Evolutionary conservation across 352 stramenopile species (phyloP).

Genomic region (Blastocystis sp.): DNA sequence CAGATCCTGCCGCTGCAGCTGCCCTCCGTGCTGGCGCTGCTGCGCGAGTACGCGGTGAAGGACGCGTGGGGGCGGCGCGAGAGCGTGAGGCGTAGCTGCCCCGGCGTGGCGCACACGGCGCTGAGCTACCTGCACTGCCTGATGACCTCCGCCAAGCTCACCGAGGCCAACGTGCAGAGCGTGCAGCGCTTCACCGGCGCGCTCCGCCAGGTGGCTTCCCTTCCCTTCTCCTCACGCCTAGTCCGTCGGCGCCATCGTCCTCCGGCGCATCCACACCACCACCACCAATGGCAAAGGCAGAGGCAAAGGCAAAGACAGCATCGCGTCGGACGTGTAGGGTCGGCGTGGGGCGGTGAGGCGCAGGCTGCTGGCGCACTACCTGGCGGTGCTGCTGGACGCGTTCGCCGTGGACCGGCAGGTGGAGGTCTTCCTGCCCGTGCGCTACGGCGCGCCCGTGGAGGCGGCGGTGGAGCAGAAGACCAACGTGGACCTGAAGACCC

Average conservation of each 20-base stretch:
- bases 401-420: constrained; percentile 46
- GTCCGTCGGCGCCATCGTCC: constrained; percentile 14
- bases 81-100: not conserved
- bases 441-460: not conserved
- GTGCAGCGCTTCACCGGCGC: constrained; percentile 1
- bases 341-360: not conserved
- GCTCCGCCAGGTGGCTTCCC: not conserved
- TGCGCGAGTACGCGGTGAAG: not conserved
- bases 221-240: not conserved
- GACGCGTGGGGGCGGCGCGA: not conserved
- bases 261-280: not conserved
- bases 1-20: constrained; percentile 53
- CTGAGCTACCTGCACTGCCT: constrained; percentile 37
- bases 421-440: constrained; percentile 18
- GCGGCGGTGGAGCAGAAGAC: not conserved
- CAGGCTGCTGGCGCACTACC: constrained; percentile 1
- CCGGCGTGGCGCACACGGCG: not conserved
- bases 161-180: constrained; percentile 19
- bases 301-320: not conserved
- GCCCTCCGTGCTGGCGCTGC: constrained; percentile 6
- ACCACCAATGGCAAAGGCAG: not conserved
- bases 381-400: constrained; percentile 10
- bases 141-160: not conserved
- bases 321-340: not conserved
- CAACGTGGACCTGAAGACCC: constrained; percentile 41